phyloP scores from a whole-genome alignment of 805 yeast genomes.

The Kluyveromyces aestuarii region DNA sequence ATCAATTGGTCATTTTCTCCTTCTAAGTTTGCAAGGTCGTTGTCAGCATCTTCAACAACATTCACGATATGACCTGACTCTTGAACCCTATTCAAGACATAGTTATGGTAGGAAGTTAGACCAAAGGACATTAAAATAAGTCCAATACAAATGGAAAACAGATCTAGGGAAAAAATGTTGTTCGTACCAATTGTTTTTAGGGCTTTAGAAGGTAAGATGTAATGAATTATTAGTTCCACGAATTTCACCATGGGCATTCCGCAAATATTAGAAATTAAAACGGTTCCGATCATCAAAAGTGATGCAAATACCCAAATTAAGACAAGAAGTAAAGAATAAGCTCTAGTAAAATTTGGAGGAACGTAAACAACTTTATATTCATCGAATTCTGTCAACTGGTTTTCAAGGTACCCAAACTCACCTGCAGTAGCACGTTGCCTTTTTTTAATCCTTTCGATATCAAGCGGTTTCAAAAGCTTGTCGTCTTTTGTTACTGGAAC shows the following conservation, averaged over 20 bases:
- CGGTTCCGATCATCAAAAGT: constrained; percentile 23
- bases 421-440: constrained; percentile 31
- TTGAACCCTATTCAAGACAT: background rate
- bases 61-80: background rate
- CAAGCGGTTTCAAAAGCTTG: constrained; percentile 38
- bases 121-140: background rate
- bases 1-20: background rate
- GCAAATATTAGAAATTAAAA: constrained; percentile 5
- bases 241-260: background rate
- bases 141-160: background rate
- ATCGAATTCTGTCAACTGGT: constrained; percentile 32
- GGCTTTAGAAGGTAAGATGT: background rate
- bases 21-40: background rate
- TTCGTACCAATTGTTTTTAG: background rate
- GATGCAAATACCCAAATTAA: constrained; percentile 40
- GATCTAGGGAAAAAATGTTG: background rate
- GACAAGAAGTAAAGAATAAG: constrained; percentile 39
- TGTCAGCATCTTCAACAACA: background rate
- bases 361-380: constrained; percentile 71
- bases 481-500: constrained; percentile 79
- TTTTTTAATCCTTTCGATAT: constrained; percentile 23
- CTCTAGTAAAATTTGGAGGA: constrained; percentile 64
- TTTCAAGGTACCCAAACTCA: constrained; percentile 37
- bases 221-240: background rate
- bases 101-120: background rate